phyloP scores from a whole-genome alignment of 164 flowering plant genomes.

The Saururus chinensis region DNA sequence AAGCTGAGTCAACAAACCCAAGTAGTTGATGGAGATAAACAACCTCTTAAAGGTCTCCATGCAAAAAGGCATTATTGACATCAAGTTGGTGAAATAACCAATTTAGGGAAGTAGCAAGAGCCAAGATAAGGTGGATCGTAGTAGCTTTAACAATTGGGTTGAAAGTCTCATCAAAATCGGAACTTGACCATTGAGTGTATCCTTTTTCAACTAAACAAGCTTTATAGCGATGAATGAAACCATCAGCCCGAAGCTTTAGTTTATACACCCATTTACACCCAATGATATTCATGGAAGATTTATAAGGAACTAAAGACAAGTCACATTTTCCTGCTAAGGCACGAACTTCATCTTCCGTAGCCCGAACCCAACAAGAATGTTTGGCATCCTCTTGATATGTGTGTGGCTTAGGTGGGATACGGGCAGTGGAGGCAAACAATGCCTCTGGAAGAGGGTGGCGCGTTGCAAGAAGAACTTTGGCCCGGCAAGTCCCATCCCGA shows the following conservation, averaged over 20 bases:
- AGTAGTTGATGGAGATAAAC: neutral
- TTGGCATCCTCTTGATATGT: neutral
- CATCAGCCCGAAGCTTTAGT: neutral
- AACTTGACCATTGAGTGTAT: neutral
- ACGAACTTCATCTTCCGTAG: neutral
- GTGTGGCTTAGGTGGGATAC: no score
- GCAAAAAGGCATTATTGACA: neutral
- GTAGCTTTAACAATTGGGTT: neutral
- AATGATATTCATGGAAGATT: neutral
- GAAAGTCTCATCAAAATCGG: neutral
- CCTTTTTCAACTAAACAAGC: neutral
- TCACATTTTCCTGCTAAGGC: neutral
- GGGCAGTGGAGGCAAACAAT: no score
- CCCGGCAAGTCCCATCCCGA: no score
- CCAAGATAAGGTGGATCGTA: neutral
- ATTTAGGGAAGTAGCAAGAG: neutral
- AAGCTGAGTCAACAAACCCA: neutral
- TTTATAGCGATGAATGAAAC: neutral
- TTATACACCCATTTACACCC: neutral
- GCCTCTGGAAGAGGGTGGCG: no score
- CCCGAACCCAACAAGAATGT: neutral
- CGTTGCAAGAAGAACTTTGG: no score
- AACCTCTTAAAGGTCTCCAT: neutral
- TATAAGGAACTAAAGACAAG: neutral
- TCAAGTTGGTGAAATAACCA: neutral